Evolutionary conservation across 2,329 filamentous ascomycete species (phyloP).

Genomic region (Neonectria punicea): DNA sequence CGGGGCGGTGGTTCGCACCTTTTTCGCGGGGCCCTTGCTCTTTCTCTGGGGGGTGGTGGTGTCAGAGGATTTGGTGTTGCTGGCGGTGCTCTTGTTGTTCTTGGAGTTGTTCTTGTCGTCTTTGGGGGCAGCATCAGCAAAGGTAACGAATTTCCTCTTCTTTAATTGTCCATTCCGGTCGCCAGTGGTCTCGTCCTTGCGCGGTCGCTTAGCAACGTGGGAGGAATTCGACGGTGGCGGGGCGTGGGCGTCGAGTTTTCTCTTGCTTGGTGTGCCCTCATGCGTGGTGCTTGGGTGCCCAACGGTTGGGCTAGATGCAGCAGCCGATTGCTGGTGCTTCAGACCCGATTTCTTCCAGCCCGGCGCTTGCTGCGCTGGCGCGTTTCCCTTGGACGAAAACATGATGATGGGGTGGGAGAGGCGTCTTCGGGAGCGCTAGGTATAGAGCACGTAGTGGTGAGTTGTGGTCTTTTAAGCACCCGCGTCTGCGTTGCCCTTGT

Average conservation of each 20-base stretch:
- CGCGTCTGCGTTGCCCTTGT: slow-evolving; percentile 23
- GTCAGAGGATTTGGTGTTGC: slow-evolving; percentile 45
- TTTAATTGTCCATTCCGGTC: slow-evolving; percentile 46
- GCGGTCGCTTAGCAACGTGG: slow-evolving; percentile 49
- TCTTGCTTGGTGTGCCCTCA: slow-evolving; percentile 49
- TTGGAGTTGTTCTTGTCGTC: slow-evolving; percentile 29
- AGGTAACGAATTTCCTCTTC: slow-evolving; percentile 61
- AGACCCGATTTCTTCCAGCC: slow-evolving; percentile 73
- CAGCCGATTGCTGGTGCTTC: slow-evolving; percentile 63
- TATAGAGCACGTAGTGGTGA: neutral
- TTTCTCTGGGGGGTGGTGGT: slow-evolving; percentile 46
- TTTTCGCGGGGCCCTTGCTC: slow-evolving; percentile 53
- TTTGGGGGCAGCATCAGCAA: slow-evolving; percentile 56
- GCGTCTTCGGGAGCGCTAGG: slow-evolving; percentile 21
- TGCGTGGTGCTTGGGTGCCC: slow-evolving; percentile 51
- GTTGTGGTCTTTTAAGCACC: slow-evolving; percentile 12
- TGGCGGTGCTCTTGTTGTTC: slow-evolving; percentile 28
- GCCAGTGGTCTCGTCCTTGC: slow-evolving; percentile 43
- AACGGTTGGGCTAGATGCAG: slow-evolving; percentile 47
- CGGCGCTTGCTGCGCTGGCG: slow-evolving; percentile 60
- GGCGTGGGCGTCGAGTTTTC: slow-evolving; percentile 52
- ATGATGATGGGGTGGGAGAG: slow-evolving; percentile 47
- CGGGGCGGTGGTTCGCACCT: slow-evolving; percentile 50
- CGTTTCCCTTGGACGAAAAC: slow-evolving; percentile 55
- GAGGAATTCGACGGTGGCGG: slow-evolving; percentile 46